Evolutionary conservation across 2,329 filamentous ascomycete genomes (phyloP).

Genomic region (Byssochlamys sp.): DNA sequence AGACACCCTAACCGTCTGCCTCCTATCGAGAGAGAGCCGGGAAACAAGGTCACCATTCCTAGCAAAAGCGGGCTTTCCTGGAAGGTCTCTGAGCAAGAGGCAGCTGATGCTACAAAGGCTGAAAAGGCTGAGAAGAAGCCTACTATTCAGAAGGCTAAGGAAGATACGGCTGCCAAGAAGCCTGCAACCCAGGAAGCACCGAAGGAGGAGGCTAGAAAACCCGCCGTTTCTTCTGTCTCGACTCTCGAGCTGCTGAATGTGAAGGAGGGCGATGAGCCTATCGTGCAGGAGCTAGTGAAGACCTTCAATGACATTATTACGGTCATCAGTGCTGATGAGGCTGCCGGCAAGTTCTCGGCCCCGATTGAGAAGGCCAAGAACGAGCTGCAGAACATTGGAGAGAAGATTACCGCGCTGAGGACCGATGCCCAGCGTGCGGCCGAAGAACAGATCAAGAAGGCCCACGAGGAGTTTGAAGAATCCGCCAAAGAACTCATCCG

Average conservation of each 20-base stretch:
- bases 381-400: constrained; percentile 67
- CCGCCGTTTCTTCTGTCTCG: constrained; percentile 42
- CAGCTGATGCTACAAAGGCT: constrained; percentile 50
- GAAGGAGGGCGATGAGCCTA: constrained; percentile 66
- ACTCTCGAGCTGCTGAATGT: constrained; percentile 71
- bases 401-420: constrained; percentile 67
- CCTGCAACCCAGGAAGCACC: constrained; percentile 18
- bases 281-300: constrained; percentile 86
- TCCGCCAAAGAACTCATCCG: constrained; percentile 79
- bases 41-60: constrained; percentile 69
- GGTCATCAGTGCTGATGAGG: constrained; percentile 78
- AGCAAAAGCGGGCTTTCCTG: constrained; percentile 78
- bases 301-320: constrained; percentile 94
- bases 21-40: constrained; percentile 38
- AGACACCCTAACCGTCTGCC: constrained; percentile 37
- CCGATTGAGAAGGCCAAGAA: constrained; percentile 78
- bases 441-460: constrained; percentile 61
- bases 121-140: constrained; percentile 38
- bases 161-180: constrained; percentile 17
- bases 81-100: constrained; percentile 57
- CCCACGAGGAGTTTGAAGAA: constrained; percentile 70
- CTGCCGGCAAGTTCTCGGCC: constrained; percentile 64
- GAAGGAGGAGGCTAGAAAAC: constrained; percentile 29
- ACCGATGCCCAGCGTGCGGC: constrained; percentile 59
- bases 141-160: constrained; percentile 23